Percentiles rank a stretch among this genome's conserved stretches.
These are phyloP conservation scores for Pseudocercospora fuligena DNA, from an alignment of 2,329 filamentous ascomycete species.

Conservation along the genomic window DNA sequence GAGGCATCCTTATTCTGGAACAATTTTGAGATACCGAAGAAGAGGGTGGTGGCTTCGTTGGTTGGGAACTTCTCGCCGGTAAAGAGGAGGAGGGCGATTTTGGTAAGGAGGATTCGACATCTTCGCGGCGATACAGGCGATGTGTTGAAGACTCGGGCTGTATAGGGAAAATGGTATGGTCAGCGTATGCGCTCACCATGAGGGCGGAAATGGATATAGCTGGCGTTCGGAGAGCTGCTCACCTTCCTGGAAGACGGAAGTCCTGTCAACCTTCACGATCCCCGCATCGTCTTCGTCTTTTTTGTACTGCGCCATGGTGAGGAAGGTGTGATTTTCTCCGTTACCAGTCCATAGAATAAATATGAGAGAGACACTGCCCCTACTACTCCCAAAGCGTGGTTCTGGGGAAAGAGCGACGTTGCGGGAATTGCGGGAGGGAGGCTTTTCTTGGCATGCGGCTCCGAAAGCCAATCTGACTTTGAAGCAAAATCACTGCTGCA, in stretches of 20 bases:
- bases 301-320: slow-evolving; percentile 90
- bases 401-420: slow-evolving; percentile 14
- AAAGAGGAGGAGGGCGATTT: slow-evolving; percentile 94
- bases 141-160: slow-evolving; percentile 96
- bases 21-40: slow-evolving; percentile 98
- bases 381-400: not conserved
- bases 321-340: not conserved
- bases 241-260: slow-evolving; percentile 99
- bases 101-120: slow-evolving; percentile 97
- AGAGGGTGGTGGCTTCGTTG: slow-evolving; percentile 95
- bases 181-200: slow-evolving; percentile 21
- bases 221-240: slow-evolving; percentile 41
- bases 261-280: slow-evolving; percentile 96
- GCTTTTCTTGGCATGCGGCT: slow-evolving; percentile 6
- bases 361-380: not conserved
- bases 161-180: slow-evolving; percentile 16
- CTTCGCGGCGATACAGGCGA: slow-evolving; percentile 94
- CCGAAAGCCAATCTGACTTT: not conserved
- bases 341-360: slow-evolving; percentile 1
- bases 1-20: slow-evolving; percentile 99
- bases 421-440: slow-evolving; percentile 11
- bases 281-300: slow-evolving; percentile 98
- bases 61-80: slow-evolving; percentile 96
- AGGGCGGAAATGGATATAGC: slow-evolving; percentile 14
- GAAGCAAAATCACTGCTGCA: not conserved